Evolutionary conservation across 345 rosid species (phyloP).

Genomic region (Arabidopsis thaliana): DNA sequence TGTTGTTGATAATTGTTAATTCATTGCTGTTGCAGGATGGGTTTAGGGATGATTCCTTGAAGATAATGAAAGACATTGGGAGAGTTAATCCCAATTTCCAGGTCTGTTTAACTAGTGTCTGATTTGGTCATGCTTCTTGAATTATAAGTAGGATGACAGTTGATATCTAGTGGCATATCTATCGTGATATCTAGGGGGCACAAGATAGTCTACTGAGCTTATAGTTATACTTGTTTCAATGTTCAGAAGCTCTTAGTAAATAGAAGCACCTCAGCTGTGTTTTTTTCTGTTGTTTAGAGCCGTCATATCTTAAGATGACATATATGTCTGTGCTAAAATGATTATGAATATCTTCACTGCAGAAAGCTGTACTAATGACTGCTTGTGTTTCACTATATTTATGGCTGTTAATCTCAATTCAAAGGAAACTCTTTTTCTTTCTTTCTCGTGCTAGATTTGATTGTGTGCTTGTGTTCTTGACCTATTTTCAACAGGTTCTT

Average conservation of each 20-base stretch:
- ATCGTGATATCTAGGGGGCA: background rate
- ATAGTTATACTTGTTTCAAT: constrained; percentile 3
- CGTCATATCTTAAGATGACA: background rate
- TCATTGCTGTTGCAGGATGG: constrained; percentile 73
- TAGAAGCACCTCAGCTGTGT: background rate
- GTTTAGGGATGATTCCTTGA: constrained; percentile 85
- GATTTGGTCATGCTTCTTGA: constrained; percentile 20
- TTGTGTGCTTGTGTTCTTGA: constrained; percentile 5
- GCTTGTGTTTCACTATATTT: background rate
- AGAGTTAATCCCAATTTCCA: constrained; percentile 61
- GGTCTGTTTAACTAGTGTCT: constrained; percentile 56
- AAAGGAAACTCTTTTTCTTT: constrained; percentile 11
- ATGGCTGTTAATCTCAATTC: constrained; percentile 22
- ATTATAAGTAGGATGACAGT: background rate
- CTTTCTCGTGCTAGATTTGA: background rate
- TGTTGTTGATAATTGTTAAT: constrained; percentile 21
- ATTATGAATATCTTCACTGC: constrained; percentile 13
- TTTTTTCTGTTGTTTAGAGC: background rate
- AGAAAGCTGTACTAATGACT: constrained; percentile 1
- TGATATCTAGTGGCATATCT: constrained; percentile 13
- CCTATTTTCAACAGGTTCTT: constrained; percentile 60
- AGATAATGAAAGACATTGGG: constrained; percentile 83
- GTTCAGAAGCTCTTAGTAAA: constrained; percentile 3
- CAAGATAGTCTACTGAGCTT: background rate
- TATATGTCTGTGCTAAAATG: background rate